Percentiles rank a stretch among this genome's conserved stretches.
These are phyloP conservation scores for Metschnikowia cubensis DNA, from an alignment of 805 yeast species.

Conservation along the genomic window DNA sequence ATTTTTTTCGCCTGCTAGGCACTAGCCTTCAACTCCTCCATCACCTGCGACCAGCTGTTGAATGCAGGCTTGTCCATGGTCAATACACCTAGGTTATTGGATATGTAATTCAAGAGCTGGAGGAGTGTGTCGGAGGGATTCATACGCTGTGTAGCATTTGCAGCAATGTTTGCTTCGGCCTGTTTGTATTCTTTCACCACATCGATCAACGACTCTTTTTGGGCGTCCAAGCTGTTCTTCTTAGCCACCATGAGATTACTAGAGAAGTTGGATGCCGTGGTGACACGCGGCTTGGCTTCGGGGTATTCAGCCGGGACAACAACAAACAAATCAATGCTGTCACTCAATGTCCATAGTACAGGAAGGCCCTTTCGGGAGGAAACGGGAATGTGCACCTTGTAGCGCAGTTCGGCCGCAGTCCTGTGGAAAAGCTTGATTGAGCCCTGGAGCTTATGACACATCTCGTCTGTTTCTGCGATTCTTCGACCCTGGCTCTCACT, in stretches of 20 bases:
- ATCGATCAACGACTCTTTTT: slow-evolving; percentile 14
- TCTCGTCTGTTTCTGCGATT: slow-evolving; percentile 18
- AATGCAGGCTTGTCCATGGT: slow-evolving; percentile 1
- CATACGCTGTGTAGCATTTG: slow-evolving; percentile 21
- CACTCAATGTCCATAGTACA: slow-evolving; percentile 24
- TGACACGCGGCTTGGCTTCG: slow-evolving; percentile 18
- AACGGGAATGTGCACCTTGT: slow-evolving; percentile 32
- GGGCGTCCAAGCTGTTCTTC: slow-evolving; percentile 11
- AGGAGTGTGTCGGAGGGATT: slow-evolving; percentile 18
- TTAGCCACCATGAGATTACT: slow-evolving; percentile 27
- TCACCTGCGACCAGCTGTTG: neutral
- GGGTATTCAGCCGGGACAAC: slow-evolving; percentile 35
- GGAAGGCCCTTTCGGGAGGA: slow-evolving; percentile 20
- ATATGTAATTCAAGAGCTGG: slow-evolving; percentile 29
- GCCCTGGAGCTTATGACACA: slow-evolving; percentile 25
- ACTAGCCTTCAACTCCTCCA: neutral
- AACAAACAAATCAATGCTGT: slow-evolving; percentile 29
- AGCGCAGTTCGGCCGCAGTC: slow-evolving; percentile 23
- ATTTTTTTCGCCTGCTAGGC: neutral
- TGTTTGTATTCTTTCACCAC: slow-evolving; percentile 23
- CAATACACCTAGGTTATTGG: slow-evolving; percentile 20
- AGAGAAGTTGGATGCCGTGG: slow-evolving; percentile 29
- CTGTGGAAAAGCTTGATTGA: slow-evolving; percentile 26
- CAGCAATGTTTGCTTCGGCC: slow-evolving; percentile 26
- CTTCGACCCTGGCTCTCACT: neutral